Percentiles rank a stretch among this genome's conserved stretches.
These are phyloP conservation scores for Backusella parvicylindrica DNA, from an alignment of 192 early-diverging fungal species.

Conservation along the genomic window DNA sequence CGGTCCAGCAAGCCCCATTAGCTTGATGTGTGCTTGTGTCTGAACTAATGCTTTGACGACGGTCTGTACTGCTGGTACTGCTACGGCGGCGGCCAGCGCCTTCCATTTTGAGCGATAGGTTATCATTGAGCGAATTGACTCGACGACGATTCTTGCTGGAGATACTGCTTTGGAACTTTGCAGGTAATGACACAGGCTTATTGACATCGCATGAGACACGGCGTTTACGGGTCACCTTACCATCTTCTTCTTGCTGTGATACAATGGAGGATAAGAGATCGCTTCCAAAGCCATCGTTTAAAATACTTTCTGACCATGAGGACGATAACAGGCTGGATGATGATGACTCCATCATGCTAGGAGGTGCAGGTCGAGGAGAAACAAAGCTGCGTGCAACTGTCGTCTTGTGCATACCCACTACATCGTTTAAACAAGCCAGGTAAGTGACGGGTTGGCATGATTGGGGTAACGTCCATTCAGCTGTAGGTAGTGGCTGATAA, in stretches of 20 bases:
- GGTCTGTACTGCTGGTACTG: background rate
- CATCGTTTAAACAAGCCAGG: constrained; percentile 70
- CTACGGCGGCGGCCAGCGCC: constrained; percentile 4
- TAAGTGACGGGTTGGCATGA: constrained; percentile 45
- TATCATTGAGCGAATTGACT: constrained; percentile 53
- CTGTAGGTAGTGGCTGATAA: background rate
- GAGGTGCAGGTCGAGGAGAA: background rate
- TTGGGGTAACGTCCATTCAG: constrained; percentile 32
- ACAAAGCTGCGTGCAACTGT: constrained; percentile 46
- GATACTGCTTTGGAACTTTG: background rate
- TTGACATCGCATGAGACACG: constrained; percentile 36
- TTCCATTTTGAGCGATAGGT: constrained; percentile 7
- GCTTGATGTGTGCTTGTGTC: background rate
- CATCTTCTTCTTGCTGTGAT: constrained; percentile 10
- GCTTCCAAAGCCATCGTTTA: background rate
- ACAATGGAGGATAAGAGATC: constrained; percentile 10
- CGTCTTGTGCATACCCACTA: constrained; percentile 71
- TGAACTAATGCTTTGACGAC: background rate
- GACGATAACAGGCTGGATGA: background rate
- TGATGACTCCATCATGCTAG: background rate
- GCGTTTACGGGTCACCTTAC: constrained; percentile 28
- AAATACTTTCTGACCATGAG: background rate
- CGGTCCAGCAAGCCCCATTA: constrained; percentile 51
- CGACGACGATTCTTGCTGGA: constrained; percentile 40
- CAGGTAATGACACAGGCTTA: constrained; percentile 10